Base-by-base conservation (phyloP, 441 rosid genomes). In the Pelargonium cotyledonis region DNA sequence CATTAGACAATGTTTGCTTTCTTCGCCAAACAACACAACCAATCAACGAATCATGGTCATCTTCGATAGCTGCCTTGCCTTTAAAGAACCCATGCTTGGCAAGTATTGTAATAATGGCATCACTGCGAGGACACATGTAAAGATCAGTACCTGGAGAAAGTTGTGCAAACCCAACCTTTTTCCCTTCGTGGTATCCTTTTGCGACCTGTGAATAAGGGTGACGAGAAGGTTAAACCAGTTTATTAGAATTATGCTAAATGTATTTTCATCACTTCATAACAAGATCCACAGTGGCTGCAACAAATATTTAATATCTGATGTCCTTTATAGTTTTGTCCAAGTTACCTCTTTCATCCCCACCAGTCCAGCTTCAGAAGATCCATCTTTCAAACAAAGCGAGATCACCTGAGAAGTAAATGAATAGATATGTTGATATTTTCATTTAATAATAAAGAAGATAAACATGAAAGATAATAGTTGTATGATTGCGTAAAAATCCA, bases 51-150 rank as follows among this genome's bases (percentile, higher is more conserved):
- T 80, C 73, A 57, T 62, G 73, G 63, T 71, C 72, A 67, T 74
- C 72, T 57, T 77, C 72, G 41, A 73, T 51, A 43, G 76, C 78
- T 26, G 70, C 65, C 80, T 74, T 77, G 61, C 83, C 83, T 66
- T 80, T 80, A 69, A 80, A 76, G 76, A 80, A 76, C 21, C 83
- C 83, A 72, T 80, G 71, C 67, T 74, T 80, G 55, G 83, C 83
- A 69, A 80, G 76, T 69, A 77, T 63, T 51, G 83, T 77, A 58
- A 77, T 80, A 38, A 80, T 80, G 58, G 73, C 60, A 46, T 80
- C 72, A 67, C 70, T 80, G 47, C 66, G 70, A 74, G 80, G 75
- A 67, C 80, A 77, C 16, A 76, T 66, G 69, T 80, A 80, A 49
- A 80, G 76, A 69, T 80, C 80, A 74, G 68, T 65, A 8, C 83